Evolutionary conservation across 495 filamentous ascomycete species (phyloP), one percentile per base, ranked within the genome.

Genomic region (Talaromyces proteolyticus): DNA sequence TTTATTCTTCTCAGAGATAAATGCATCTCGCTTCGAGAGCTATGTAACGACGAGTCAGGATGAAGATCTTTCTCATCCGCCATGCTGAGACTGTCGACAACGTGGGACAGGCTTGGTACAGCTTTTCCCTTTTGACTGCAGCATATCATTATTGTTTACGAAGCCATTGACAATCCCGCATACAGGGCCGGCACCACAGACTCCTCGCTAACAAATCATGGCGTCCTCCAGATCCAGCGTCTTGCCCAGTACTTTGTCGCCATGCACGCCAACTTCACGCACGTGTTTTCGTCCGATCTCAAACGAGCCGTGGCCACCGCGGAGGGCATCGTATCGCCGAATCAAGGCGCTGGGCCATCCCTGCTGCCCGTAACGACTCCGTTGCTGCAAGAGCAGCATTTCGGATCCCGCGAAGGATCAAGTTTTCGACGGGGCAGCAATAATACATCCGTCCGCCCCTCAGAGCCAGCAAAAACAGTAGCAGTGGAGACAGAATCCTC

Each of bases 51-150:
- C 50, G 12, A 22, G n/a, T 23, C 42, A 55, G 41, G 42, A 86
- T 93, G 87, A 80, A 74, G 61, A 66, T 95, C 41, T 78, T 88
- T 60, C 78, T 95, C 43, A 82, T 93, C 52, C 80, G 90, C 45
- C 90, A 95, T 69, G 91, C 84, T 51, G 91, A 95, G 65, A 91
- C 90, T 3, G 84, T 91, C 39, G 84, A 93, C 65, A 95, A 95
- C 68, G 82, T 93, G 47, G 84, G 83, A 26, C 76, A 80, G 45
- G 59, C 83, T 48, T 89, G 86, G 88, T 92, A 75, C 53, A 36
- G 29, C 29, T 36, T 36, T 36, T 7, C 14, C 29, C 14, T 36
- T 36, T 43, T 42, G 10, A 3, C 29, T 8, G 43, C 24, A 24
- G 43, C 14, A 19, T 45, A 4, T 14, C 14, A 11, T 44, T 8